phyloP scores from a whole-genome alignment of 2,329 filamentous ascomycete genomes.

The Rasamsonia emersonii region DNA sequence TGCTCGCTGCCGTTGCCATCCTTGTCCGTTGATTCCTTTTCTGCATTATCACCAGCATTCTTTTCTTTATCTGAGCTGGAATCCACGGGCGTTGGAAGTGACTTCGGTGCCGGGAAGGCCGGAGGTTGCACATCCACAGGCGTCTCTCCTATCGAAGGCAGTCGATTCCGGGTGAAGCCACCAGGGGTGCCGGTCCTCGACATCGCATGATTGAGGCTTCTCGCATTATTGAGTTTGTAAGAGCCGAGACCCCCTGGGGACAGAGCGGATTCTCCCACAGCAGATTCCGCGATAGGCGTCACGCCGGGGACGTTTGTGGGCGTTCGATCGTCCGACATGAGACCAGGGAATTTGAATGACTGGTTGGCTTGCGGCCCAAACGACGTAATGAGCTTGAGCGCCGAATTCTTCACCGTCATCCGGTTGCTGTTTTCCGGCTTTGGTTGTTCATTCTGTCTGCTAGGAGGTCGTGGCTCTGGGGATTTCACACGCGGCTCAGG shows the following conservation, averaged over 20 bases:
- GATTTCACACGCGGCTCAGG: slow-evolving; percentile 17
- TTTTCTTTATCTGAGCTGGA: slow-evolving; percentile 42
- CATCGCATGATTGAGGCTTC: slow-evolving; percentile 60
- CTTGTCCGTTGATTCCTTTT: slow-evolving; percentile 17
- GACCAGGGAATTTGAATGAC: slow-evolving; percentile 56
- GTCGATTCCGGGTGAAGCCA: slow-evolving; percentile 54
- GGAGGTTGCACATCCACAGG: slow-evolving; percentile 44
- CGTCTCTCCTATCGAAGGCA: slow-evolving; percentile 70
- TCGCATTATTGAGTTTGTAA: slow-evolving; percentile 48
- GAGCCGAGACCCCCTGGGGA: slow-evolving; percentile 62
- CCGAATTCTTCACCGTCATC: slow-evolving; percentile 66
- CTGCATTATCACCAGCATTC: slow-evolving; percentile 18
- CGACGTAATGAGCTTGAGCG: slow-evolving; percentile 83
- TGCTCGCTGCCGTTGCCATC: slow-evolving; percentile 25
- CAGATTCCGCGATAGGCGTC: slow-evolving; percentile 79
- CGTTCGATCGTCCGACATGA: slow-evolving; percentile 52
- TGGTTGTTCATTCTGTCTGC: slow-evolving; percentile 9
- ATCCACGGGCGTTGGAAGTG: slow-evolving; percentile 36
- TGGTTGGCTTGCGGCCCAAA: slow-evolving; percentile 50
- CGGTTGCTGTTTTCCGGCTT: slow-evolving; percentile 27
- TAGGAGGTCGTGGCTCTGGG: slow-evolving; percentile 49
- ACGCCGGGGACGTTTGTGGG: slow-evolving; percentile 68
- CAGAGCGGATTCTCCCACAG: slow-evolving; percentile 48
- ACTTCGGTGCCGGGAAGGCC: slow-evolving; percentile 30
- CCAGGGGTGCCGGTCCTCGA: slow-evolving; percentile 55